These are phyloP conservation scores for Schizosaccharomyces cryophilus DNA, from an alignment of 805 yeast genomes.

Conservation along the genomic window DNA sequence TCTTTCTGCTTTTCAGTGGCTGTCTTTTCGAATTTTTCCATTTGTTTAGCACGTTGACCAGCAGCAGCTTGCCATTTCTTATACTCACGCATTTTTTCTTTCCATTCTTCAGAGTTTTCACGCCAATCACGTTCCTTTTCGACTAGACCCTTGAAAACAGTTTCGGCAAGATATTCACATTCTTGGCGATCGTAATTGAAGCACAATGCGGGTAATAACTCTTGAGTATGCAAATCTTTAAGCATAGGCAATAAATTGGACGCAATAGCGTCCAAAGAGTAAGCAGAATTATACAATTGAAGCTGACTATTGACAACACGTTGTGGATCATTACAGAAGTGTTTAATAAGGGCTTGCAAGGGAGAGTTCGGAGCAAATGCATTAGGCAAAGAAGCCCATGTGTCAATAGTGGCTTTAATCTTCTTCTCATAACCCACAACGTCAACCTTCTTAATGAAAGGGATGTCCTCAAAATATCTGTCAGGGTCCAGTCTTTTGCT, in stretches of 20 bases:
- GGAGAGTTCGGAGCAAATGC: not conserved
- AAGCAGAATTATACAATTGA: not conserved
- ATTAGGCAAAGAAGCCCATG: not conserved
- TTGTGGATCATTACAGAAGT: not conserved
- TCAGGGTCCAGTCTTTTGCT: not conserved
- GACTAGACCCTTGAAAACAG: not conserved
- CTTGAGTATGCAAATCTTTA: not conserved
- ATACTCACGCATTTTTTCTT: not conserved
- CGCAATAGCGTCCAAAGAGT: not conserved
- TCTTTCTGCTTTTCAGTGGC: not conserved
- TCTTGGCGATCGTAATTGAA: not conserved
- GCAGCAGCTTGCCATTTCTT: slow-evolving; percentile 2
- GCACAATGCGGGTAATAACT: not conserved
- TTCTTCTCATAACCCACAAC: slow-evolving; percentile 2
- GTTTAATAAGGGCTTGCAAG: not conserved
- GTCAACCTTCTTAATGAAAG: slow-evolving; percentile 1
- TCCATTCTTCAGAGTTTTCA: slow-evolving; percentile 2
- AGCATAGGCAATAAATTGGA: not conserved
- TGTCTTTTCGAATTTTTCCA: not conserved
- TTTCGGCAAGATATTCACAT: not conserved
- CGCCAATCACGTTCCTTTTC: slow-evolving; percentile 1
- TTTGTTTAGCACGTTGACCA: not conserved
- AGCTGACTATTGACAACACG: not conserved
- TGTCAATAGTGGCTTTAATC: not conserved
- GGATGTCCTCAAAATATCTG: not conserved